phyloP scores from a whole-genome alignment of 2,329 filamentous ascomycete genomes.

The Fusarium begoniae region DNA sequence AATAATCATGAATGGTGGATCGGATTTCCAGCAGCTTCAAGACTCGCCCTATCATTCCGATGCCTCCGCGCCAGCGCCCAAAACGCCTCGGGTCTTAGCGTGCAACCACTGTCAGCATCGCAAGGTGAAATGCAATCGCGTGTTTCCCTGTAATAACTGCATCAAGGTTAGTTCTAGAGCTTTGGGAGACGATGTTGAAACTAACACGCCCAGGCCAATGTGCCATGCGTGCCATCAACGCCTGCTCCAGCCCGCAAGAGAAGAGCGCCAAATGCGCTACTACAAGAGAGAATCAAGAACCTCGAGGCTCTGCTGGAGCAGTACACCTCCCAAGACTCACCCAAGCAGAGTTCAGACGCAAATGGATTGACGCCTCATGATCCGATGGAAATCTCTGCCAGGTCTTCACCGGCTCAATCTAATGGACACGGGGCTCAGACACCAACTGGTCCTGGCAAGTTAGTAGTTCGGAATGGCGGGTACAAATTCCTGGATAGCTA shows the following conservation, averaged over 20 bases:
- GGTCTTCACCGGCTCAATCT: background rate
- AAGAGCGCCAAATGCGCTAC: conserved; percentile 4
- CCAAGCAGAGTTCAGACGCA: background rate
- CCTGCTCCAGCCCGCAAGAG: conserved; percentile 12
- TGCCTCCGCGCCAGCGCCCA: background rate
- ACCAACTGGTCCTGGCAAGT: background rate
- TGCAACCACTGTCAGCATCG: conserved; percentile 21
- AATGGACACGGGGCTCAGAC: background rate
- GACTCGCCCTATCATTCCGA: conserved; percentile 15
- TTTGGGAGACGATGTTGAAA: accelerated
- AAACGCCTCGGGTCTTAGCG: conserved; percentile 2
- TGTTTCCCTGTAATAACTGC: conserved; percentile 13
- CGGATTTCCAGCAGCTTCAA: background rate
- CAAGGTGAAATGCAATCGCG: conserved; percentile 18
- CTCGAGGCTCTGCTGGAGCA: conserved; percentile 7
- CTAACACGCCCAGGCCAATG: background rate
- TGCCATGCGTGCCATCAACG: background rate
- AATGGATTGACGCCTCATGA: background rate
- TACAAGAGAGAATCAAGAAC: conserved; percentile 11
- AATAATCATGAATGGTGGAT: background rate
- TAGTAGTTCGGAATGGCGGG: conserved; percentile 5
- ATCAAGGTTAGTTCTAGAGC: background rate
- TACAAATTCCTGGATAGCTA: conserved; percentile 13
- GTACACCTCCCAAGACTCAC: background rate
- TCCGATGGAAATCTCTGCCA: background rate